phyloP scores from a whole-genome alignment of 2,329 filamentous ascomycete genomes.

The Hortaea werneckii region DNA sequence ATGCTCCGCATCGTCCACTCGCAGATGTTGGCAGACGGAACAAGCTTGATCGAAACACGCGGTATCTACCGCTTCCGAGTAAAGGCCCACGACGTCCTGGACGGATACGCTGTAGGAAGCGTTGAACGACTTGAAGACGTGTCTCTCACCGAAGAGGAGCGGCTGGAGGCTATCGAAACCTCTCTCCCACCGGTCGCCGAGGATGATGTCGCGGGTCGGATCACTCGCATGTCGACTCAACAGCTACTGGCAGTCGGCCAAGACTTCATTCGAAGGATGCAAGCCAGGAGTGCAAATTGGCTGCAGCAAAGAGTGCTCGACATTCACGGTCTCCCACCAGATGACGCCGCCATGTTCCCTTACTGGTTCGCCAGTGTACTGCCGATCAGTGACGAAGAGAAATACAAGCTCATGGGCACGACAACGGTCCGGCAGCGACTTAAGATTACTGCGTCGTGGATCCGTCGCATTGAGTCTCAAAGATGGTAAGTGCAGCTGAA shows the following conservation, averaged over 20 bases:
- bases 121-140: constrained; percentile 73
- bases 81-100: constrained; percentile 50
- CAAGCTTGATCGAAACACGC: constrained; percentile 68
- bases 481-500: constrained; percentile 51
- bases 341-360: constrained; percentile 66
- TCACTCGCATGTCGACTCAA: constrained; percentile 57
- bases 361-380: constrained; percentile 86
- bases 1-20: constrained; percentile 65
- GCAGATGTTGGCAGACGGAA: constrained; percentile 66
- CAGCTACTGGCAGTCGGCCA: constrained; percentile 56
- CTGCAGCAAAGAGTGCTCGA: constrained; percentile 60
- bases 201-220: constrained; percentile 24
- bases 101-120: constrained; percentile 70
- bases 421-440: constrained; percentile 69
- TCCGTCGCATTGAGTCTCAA: constrained; percentile 58
- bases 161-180: constrained; percentile 60
- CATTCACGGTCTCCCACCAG: constrained; percentile 67
- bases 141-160: constrained; percentile 70
- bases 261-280: constrained; percentile 61
- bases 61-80: constrained; percentile 71
- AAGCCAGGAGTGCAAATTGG: constrained; percentile 61
- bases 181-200: constrained; percentile 18
- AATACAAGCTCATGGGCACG: constrained; percentile 64
- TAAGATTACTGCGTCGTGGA: constrained; percentile 75
- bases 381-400: constrained; percentile 66